Conservation (phyloP, 2,329 filamentous ascomycete species). For the Diaporthe aspalathi region DNA sequence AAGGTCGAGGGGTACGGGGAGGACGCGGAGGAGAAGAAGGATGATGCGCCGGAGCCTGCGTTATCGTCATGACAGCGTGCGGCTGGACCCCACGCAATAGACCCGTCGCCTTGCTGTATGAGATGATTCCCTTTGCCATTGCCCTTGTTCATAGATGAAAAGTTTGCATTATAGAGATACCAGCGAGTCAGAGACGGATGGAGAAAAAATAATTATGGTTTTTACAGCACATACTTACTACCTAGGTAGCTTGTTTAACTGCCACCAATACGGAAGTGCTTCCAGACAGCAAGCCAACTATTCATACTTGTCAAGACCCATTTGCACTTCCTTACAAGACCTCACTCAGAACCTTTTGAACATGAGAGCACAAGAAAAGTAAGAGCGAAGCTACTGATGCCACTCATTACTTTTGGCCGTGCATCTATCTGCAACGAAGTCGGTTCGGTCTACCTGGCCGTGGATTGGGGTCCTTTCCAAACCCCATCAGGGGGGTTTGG, state of each 20-base stretch:
- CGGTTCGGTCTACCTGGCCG: conserved; percentile 6
- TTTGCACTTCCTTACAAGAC: background rate
- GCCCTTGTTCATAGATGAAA: background rate
- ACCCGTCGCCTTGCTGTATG: background rate
- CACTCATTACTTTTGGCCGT: conserved; percentile 2
- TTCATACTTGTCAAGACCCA: background rate
- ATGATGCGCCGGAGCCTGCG: conserved; percentile 43
- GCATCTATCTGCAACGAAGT: conserved; percentile 5
- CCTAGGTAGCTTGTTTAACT: too few species aligned
- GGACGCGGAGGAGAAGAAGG: conserved; percentile 42
- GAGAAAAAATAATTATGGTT: background rate
- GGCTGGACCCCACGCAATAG: background rate
- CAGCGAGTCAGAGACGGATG: conserved; percentile 34
- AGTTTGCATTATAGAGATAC: conserved; percentile 36
- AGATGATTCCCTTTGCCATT: background rate
- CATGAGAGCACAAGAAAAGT: background rate
- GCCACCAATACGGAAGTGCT: background rate
- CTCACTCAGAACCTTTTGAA: background rate
- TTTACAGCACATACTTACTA: background rate
- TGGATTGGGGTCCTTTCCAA: background rate
- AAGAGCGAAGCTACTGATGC: background rate
- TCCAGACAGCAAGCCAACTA: background rate
- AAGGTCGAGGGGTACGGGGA: conserved; percentile 86
- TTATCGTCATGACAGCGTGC: conserved; percentile 26
- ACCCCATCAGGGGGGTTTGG: background rate